Base-by-base conservation (phyloP, 2,329 filamentous ascomycete genomes). In the Curvularia verruculosa region DNA sequence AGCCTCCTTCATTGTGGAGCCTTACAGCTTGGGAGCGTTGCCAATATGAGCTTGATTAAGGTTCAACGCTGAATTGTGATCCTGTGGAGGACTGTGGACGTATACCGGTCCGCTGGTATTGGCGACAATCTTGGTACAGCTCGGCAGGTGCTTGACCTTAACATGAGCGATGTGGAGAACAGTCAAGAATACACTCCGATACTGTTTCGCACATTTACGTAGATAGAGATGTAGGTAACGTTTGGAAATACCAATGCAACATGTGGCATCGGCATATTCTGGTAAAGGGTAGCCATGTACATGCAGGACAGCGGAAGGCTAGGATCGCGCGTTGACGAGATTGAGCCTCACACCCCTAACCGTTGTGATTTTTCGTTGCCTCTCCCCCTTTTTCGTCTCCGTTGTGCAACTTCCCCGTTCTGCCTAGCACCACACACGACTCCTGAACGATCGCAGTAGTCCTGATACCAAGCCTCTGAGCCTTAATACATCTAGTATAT, bases 71-170 rank as follows among this genome's bases (percentile, higher is more conserved):
- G 44, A 19, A 43, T 40, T 48, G 44, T 29, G 23, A 26, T 34
- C 6, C 21, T 26, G 2, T 29, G 28, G 49, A 54, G 7, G 49
- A 45, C 28, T 19, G 3, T 44, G 29, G 48, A 41, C 9, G 29
- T 19, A 15, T 56, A 48, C 56, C 56, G 15, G 21, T 18, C 39
- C 26, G 46, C 34, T 36, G 51, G 49, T 28, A 44, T 34, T 34
- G 26, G 26, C n/a, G 45, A 50, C 40, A 34, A 36, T 34, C 59
- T 61, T 61, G 59, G 59, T 61, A 61, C 56, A 54, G 52, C 56
- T 61, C 43, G 59, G 54, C 59, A 48, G 49, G 34, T 28, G 29
- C 51, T 36, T 39, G 31, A 21, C 2, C 23, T 5, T n/a, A 6
- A 49, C 12, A 10, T 15, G 21, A 3, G 21, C 29, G 13, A 47